Evolutionary conservation across 2,329 filamentous ascomycete species (phyloP), one percentile per base, ranked within the genome.

Genomic region (Penicillium hordei): DNA sequence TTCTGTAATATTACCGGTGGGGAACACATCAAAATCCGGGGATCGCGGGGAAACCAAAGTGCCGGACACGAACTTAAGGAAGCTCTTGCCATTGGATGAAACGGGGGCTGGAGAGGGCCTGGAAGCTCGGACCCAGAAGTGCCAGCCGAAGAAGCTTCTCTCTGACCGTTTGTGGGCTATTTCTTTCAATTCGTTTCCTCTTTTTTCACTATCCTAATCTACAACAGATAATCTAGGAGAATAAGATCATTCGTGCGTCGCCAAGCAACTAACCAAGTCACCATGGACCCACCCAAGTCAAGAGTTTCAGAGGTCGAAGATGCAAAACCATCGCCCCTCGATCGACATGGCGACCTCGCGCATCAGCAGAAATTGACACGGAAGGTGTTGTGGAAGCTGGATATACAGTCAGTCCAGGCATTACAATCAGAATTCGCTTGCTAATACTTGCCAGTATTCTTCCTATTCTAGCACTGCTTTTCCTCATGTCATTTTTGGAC

Each of bases 401-500:
- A 67, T 46, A 58, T 55, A 21, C 58, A 58, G 65, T 67, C 17
- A 36, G 57, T 51, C 12, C 31, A 29, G 13, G 4, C 19, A 19
- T 13, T 6, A n/a, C 36, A 5, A 40, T 23, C 4, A 36, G 8
- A 27, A 29, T 23, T 19, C 29, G 17, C 29, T 19, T 44, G 40
- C 29, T 40, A n/a, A 43, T 13, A 9, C 5, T 4, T 10, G 17
- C 33, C 55, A 87, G 84, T 48, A 82, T 89, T 27, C 75, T 89
- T 7, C 86, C 86, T 0, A 73, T 86, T 7, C 78, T 90, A n/a
- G 81, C 85, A 0, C 66, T 89, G 0, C 75, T 89, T 1, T 88
- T 88, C 63, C 77, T 89, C 10, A 88, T 84, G 73, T 88, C 86
- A 1, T 83, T 84, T 61, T 77, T 84, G 55, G 88, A 90, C 71